These are phyloP conservation scores for Fereydounia khargensis DNA, from an alignment of 1,284 basidiomycete genomes.

Conservation along the genomic window DNA sequence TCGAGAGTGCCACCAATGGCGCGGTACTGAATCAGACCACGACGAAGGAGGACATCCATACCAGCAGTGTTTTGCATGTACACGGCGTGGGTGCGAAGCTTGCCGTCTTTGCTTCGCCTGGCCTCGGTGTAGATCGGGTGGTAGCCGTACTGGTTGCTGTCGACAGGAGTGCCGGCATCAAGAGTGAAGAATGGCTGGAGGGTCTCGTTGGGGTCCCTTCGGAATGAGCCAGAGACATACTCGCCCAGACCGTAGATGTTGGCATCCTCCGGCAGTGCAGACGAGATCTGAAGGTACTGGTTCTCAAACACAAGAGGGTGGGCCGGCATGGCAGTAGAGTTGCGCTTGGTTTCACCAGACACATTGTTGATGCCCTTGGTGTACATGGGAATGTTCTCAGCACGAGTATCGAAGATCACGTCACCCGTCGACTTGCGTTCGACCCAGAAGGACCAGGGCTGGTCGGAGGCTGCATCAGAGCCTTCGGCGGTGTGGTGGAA, in stretches of 20 bases:
- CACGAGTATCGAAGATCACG: conserved; percentile 73
- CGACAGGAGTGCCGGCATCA: conserved; percentile 58
- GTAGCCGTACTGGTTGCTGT: conserved; percentile 65
- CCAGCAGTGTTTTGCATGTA: conserved; percentile 32
- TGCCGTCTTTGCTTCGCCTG: conserved; percentile 61
- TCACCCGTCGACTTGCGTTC: conserved; percentile 62
- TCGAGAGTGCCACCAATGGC: conserved; percentile 45
- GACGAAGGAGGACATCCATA: conserved; percentile 29
- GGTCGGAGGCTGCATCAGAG: conserved; percentile 1
- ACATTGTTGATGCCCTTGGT: conserved; percentile 19
- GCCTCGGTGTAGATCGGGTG: conserved; percentile 71
- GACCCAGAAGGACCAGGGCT: conserved; percentile 75
- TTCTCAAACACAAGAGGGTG: conserved; percentile 64
- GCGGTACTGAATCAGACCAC: conserved; percentile 29
- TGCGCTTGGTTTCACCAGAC: conserved; percentile 18
- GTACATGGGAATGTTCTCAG: conserved; percentile 39
- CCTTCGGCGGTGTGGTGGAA: conserved; percentile 68
- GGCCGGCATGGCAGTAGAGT: conserved; percentile 41
- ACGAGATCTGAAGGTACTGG: conserved; percentile 68
- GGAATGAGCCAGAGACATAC: conserved; percentile 65
- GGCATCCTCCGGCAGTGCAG: conserved; percentile 59
- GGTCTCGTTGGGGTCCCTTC: conserved; percentile 66
- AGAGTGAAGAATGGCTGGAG: conserved; percentile 70
- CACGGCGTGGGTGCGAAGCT: conserved; percentile 25
- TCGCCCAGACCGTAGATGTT: conserved; percentile 79